A percentile compares a stretch with the other conserved stretches of the same genome.
These are phyloP conservation scores for Geotrichum cucujoidarum DNA, from an alignment of 1,139 yeast species.

Conservation along the genomic window DNA sequence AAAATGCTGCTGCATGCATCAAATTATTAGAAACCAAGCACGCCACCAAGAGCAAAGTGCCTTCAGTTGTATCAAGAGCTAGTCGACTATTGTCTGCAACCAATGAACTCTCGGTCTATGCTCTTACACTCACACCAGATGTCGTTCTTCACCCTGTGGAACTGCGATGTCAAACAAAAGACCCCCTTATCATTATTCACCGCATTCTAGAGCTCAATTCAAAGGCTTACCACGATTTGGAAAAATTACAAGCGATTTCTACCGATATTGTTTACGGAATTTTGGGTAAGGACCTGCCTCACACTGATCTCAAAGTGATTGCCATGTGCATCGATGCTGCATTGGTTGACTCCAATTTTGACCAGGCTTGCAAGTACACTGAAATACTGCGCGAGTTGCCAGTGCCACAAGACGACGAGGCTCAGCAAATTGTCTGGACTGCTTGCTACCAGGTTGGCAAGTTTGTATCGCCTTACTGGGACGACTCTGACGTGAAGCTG, in stretches of 20 bases:
- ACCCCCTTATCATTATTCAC: constrained; percentile 32
- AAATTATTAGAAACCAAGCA: constrained; percentile 19
- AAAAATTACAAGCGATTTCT: constrained; percentile 29
- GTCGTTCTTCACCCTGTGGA: constrained; percentile 31
- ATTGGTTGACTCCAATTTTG: constrained; percentile 49
- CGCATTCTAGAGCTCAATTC: constrained; percentile 33
- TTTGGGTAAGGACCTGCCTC: constrained; percentile 20
- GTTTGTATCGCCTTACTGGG: constrained; percentile 49
- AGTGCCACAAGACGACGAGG: constrained; percentile 1
- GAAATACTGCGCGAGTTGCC: constrained; percentile 4
- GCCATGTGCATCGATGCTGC: constrained; percentile 55
- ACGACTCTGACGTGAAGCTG: constrained; percentile 29
- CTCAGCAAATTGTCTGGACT: constrained; percentile 43
- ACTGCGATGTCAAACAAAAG: constrained; percentile 16
- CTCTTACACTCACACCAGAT: constrained; percentile 31
- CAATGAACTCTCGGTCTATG: constrained; percentile 30
- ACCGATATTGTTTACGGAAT: constrained; percentile 24
- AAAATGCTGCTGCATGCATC: constrained; percentile 30
- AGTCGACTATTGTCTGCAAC: constrained; percentile 30
- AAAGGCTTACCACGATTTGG: constrained; percentile 30
- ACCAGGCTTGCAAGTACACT: constrained; percentile 38
- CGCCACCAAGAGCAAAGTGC: constrained; percentile 1
- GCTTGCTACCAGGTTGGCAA: constrained; percentile 58
- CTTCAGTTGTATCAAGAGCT: constrained; percentile 23
- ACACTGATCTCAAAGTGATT: constrained; percentile 40